A percentile compares a stretch with the other conserved stretches of the same genome.
Evolutionary conservation across 2,329 filamentous ascomycete species (phyloP).

Genomic region (Diplodia scrobiculata): DNA sequence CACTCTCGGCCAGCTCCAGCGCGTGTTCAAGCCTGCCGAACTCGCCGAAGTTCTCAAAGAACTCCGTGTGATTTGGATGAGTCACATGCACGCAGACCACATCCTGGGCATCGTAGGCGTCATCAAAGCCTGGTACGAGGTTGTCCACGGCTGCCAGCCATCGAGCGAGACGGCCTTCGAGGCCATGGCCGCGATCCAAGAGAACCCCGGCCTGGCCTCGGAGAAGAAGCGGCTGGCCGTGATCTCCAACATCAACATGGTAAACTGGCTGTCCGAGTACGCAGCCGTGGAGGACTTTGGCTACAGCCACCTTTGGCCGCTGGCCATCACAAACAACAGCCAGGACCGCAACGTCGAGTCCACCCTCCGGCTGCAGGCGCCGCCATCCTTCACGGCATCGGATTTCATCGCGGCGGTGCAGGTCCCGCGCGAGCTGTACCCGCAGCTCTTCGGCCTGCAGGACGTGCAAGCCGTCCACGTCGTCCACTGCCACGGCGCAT

Average conservation of each 20-base stretch:
- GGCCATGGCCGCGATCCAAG: slow-evolving; percentile 39
- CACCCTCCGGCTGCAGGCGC: background rate
- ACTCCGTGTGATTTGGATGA: slow-evolving; percentile 84
- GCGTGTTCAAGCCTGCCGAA: slow-evolving; percentile 67
- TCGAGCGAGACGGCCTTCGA: slow-evolving; percentile 32
- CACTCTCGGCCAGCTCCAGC: slow-evolving; percentile 81
- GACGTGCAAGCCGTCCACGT: slow-evolving; percentile 70
- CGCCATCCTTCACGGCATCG: background rate
- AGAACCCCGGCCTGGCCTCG: slow-evolving; percentile 34
- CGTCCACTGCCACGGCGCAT: slow-evolving; percentile 75
- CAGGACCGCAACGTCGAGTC: background rate
- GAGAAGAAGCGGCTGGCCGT: slow-evolving; percentile 57
- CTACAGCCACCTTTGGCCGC: slow-evolving; percentile 60
- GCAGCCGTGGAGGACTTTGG: slow-evolving; percentile 75
- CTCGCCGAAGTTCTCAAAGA: slow-evolving; percentile 72
- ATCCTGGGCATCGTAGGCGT: slow-evolving; percentile 82
- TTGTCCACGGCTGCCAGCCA: slow-evolving; percentile 52
- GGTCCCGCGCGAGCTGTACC: slow-evolving; percentile 37
- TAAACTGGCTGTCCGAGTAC: slow-evolving; percentile 77
- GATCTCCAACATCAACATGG: slow-evolving; percentile 71
- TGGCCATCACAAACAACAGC: slow-evolving; percentile 44
- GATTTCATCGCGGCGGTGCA: background rate
- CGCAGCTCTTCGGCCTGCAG: slow-evolving; percentile 61
- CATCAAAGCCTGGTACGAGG: slow-evolving; percentile 76
- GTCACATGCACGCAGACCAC: slow-evolving; percentile 94